These are phyloP conservation scores for Erodium chrysanthum DNA, from an alignment of 441 rosid genomes.

Conservation along the genomic window DNA sequence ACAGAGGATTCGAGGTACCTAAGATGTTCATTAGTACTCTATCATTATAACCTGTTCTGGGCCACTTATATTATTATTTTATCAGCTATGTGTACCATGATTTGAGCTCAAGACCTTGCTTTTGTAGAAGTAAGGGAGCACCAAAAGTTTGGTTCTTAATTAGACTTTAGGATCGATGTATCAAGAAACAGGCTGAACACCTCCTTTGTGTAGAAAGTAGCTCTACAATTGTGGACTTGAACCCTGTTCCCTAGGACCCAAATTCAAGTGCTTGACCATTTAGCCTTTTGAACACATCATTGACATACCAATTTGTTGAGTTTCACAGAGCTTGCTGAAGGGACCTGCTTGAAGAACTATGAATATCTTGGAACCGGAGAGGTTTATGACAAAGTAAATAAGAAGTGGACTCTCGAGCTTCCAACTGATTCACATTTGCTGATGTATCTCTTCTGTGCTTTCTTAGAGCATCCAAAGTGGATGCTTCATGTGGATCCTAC, in stretches of 20 bases:
- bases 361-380: slow-evolving; percentile 64
- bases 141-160: no score
- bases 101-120: no score
- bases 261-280: no score
- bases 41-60: background rate
- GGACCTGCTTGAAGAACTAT: slow-evolving; percentile 85
- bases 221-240: no score
- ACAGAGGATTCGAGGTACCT: slow-evolving; percentile 61
- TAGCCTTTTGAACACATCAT: background rate
- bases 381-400: slow-evolving; percentile 50
- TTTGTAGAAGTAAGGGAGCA: no score
- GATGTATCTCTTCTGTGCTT: slow-evolving; percentile 79
- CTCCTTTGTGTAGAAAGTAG: no score
- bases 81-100: no score
- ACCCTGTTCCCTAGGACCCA: no score
- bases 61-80: no score
- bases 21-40: slow-evolving; percentile 3
- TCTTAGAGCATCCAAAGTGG: slow-evolving; percentile 93
- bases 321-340: slow-evolving; percentile 72
- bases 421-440: slow-evolving; percentile 87
- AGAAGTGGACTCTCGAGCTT: slow-evolving; percentile 68
- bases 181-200: no score
- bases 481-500: slow-evolving; percentile 92
- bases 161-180: no score
- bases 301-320: slow-evolving; percentile 16